These are phyloP conservation scores for Cynanchum wilfordii DNA, from an alignment of 257 asterid species.

Conservation along the genomic window DNA sequence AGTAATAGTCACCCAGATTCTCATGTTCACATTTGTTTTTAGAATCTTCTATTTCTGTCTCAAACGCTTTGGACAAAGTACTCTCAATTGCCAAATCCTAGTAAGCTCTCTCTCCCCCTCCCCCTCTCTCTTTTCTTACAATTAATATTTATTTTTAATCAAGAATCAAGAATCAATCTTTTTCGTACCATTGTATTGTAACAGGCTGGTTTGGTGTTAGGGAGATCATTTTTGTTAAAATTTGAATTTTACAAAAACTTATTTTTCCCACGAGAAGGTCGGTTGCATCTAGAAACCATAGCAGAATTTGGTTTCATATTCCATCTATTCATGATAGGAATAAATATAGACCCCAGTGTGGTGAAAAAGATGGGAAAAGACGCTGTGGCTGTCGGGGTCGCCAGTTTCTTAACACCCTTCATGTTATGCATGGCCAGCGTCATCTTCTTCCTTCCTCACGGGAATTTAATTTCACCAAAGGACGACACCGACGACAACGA, in stretches of 20 bases:
- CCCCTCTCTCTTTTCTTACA: no score
- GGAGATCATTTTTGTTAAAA: constrained; percentile 35
- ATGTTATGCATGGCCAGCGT: constrained; percentile 18
- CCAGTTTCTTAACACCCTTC: constrained; percentile 35
- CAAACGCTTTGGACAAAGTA: constrained; percentile 47
- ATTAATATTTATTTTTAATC: no score
- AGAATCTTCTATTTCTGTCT: constrained; percentile 26
- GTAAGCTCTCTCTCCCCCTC: constrained; percentile 23
- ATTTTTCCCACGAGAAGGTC: constrained; percentile 46
- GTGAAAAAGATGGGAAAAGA: constrained; percentile 26
- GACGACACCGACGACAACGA: constrained; percentile 6
- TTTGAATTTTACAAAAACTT: background rate
- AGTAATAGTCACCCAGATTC: constrained; percentile 31
- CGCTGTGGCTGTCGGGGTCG: constrained; percentile 37
- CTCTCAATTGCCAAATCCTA: constrained; percentile 53
- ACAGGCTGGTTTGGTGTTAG: constrained; percentile 58
- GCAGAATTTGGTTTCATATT: constrained; percentile 50
- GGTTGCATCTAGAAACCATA: constrained; percentile 34
- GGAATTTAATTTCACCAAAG: background rate
- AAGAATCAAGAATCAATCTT: background rate
- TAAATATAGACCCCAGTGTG: constrained; percentile 36
- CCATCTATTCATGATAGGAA: constrained; percentile 52
- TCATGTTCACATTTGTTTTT: constrained; percentile 22
- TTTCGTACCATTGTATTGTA: background rate
- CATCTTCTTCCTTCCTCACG: constrained; percentile 8